A percentile compares a stretch with the other conserved stretches of the same genome.
Conservation (phyloP, 352 stramenopile genomes). For the Globisporangium emineosum region DNA sequence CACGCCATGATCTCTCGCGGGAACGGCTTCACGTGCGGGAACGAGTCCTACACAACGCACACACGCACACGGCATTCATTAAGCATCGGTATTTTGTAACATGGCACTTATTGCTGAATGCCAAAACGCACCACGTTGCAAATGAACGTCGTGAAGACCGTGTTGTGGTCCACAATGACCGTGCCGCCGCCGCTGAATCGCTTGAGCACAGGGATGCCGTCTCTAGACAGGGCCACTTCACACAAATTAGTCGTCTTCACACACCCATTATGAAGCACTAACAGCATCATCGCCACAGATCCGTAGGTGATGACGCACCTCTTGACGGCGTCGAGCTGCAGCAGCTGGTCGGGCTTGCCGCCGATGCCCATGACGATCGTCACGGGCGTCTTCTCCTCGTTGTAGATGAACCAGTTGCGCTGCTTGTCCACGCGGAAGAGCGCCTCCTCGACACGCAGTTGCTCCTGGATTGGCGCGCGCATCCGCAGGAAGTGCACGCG, state of each 20-base stretch:
- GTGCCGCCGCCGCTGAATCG: slow-evolving; percentile 97
- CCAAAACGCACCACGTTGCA: slow-evolving; percentile 62
- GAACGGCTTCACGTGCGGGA: slow-evolving; percentile 77
- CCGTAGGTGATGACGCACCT: slow-evolving; percentile 28
- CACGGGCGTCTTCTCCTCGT: slow-evolving; percentile 57
- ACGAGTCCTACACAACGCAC: slow-evolving; percentile 41
- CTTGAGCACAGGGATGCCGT: slow-evolving; percentile 87
- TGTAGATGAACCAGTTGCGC: slow-evolving; percentile 84
- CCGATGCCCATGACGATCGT: slow-evolving; percentile 95
- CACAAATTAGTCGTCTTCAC: too few relatives aligned
- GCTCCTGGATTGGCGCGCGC: slow-evolving; percentile 65
- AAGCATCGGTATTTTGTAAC: neutral
- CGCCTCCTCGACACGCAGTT: slow-evolving; percentile 91
- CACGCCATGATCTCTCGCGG: slow-evolving; percentile 93
- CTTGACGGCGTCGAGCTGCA: slow-evolving; percentile 85
- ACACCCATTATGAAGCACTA: too few relatives aligned
- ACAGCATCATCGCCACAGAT: neutral
- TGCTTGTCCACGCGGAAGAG: slow-evolving; percentile 87
- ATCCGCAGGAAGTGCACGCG: slow-evolving; percentile 70
- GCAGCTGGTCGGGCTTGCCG: slow-evolving; percentile 89
- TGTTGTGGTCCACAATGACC: slow-evolving; percentile 95
- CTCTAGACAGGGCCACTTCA: slow-evolving; percentile 26
- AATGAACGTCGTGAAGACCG: slow-evolving; percentile 92
- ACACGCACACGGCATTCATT: slow-evolving; percentile 14
- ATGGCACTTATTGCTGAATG: neutral